phyloP scores from a whole-genome alignment of 1,139 yeast genomes.

The Blastobotrys persicus region DNA sequence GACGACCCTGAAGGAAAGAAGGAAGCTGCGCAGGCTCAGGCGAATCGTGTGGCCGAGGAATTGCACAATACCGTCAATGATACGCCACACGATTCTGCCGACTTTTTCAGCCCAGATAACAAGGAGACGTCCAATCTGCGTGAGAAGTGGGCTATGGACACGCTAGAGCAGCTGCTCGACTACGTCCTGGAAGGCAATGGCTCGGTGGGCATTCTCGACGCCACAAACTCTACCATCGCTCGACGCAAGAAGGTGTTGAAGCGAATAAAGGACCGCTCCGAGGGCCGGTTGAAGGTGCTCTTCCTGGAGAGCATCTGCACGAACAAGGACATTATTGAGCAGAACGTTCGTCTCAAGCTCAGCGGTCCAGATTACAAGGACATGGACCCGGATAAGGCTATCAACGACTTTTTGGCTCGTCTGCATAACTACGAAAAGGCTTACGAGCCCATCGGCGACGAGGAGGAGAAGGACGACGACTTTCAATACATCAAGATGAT shows the following conservation, averaged over 20 bases:
- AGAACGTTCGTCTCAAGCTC: constrained; percentile 77
- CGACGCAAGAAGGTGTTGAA: constrained; percentile 69
- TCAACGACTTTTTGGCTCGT: constrained; percentile 78
- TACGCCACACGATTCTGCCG: constrained; percentile 48
- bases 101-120: constrained; percentile 83
- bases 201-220: constrained; percentile 92
- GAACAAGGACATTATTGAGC: constrained; percentile 70
- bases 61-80: constrained; percentile 1
- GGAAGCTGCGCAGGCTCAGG: constrained; percentile 4
- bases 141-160: constrained; percentile 96
- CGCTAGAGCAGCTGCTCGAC: constrained; percentile 78
- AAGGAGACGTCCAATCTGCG: constrained; percentile 61
- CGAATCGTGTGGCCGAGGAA: constrained; percentile 14
- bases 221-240: constrained; percentile 77
- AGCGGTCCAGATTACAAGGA: constrained; percentile 91
- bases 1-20: constrained; percentile 60
- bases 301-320: constrained; percentile 87
- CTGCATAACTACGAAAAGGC: constrained; percentile 82
- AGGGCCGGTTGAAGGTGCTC: constrained; percentile 74
- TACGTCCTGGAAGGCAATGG: constrained; percentile 80
- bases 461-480: constrained; percentile 51
- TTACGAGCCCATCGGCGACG: constrained; percentile 84
- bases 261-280: constrained; percentile 65
- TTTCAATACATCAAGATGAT: constrained; percentile 93
- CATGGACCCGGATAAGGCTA: constrained; percentile 79